Evolutionary conservation across 106 monocot genomes (phyloP).

Genomic region (Acorus calamus): DNA sequence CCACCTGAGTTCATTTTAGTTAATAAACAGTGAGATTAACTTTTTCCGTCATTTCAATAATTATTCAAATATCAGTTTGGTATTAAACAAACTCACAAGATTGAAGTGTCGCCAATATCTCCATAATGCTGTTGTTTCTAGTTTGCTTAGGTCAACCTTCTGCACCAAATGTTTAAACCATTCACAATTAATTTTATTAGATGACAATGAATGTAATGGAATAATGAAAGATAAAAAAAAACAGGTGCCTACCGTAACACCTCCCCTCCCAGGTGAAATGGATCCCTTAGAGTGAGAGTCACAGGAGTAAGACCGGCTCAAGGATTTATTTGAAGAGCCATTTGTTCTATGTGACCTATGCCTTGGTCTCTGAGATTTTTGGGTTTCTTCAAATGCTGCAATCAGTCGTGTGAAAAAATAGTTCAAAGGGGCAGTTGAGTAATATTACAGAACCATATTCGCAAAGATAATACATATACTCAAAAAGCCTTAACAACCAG

Average conservation of each 20-base stretch:
- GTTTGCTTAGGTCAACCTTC: constrained; percentile 74
- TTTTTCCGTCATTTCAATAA: too few relatives aligned
- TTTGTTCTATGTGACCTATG: constrained; percentile 27
- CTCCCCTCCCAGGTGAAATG: constrained; percentile 24
- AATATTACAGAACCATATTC: too few relatives aligned
- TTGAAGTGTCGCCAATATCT: constrained; percentile 82
- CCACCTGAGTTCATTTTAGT: constrained; percentile 18
- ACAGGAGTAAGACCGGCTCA: constrained; percentile 31
- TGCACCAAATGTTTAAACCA: constrained; percentile 9
- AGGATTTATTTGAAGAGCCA: constrained; percentile 25
- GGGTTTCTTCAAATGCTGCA: constrained; percentile 50
- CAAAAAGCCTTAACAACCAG: too few relatives aligned
- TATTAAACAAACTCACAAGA: constrained; percentile 33
- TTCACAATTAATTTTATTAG: too few relatives aligned
- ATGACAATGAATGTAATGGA: too few relatives aligned
- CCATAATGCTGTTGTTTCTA: constrained; percentile 59
- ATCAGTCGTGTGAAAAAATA: constrained; percentile 1
- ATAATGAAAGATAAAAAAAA: neutral
- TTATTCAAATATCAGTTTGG: too few relatives aligned
- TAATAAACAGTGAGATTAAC: too few relatives aligned
- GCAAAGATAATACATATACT: too few relatives aligned
- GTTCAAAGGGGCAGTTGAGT: neutral
- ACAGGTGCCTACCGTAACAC: constrained; percentile 26
- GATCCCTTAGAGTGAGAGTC: constrained; percentile 50
- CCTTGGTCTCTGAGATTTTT: constrained; percentile 37